A percentile compares a stretch with the other conserved stretches of the same genome.
Conservation (phyloP, 192 early-diverging fungal genomes). For the Backusella sp. region DNA sequence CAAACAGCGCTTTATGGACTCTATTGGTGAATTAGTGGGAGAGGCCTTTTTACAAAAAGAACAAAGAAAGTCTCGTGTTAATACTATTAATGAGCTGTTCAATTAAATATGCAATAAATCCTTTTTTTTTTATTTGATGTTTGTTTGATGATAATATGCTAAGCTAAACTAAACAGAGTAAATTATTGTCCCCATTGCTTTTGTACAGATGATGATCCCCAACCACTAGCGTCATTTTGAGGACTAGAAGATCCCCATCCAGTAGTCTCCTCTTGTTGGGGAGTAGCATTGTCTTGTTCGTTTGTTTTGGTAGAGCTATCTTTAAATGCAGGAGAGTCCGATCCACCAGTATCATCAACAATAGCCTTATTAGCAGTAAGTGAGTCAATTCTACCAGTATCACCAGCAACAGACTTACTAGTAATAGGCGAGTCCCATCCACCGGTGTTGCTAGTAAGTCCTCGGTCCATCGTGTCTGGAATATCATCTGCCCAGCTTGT, state of each 20-base stretch:
- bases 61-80: background rate
- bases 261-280: background rate
- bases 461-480: background rate
- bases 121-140: background rate
- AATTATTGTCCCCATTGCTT: background rate
- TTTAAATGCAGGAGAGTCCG: too few relatives aligned
- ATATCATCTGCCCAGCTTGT: background rate
- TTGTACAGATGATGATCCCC: background rate
- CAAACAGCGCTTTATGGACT: background rate
- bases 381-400: too few relatives aligned
- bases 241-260: background rate
- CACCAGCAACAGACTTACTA: too few relatives aligned
- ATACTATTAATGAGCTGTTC: constrained; percentile 1
- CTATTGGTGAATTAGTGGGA: constrained; percentile 13
- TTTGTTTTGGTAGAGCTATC: too few relatives aligned
- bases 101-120: background rate
- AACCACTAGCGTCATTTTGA: background rate
- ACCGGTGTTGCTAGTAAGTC: background rate
- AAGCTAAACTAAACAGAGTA: background rate
- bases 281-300: background rate
- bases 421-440: background rate
- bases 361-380: too few relatives aligned
- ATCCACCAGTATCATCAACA: too few relatives aligned
- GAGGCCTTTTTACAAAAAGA: constrained; percentile 15
- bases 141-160: background rate